Conservation (phyloP, 768 basidiomycete genomes). For the Trametes villosa region DNA sequence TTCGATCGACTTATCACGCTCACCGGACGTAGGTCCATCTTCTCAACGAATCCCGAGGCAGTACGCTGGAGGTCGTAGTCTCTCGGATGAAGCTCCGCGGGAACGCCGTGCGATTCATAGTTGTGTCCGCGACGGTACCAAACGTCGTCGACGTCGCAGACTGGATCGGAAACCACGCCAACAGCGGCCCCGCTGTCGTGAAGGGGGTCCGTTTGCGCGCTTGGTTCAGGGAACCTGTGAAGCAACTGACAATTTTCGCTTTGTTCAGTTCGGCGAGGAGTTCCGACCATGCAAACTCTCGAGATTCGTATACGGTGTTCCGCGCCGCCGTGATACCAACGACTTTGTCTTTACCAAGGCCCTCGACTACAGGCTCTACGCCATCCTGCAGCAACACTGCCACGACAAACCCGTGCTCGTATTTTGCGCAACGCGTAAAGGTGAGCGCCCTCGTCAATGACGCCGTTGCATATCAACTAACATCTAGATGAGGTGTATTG, state of each 20-base stretch:
- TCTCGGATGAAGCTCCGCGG: constrained; percentile 88
- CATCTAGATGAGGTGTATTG: constrained; percentile 41
- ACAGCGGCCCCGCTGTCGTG: constrained; percentile 55
- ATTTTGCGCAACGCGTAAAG: constrained; percentile 89
- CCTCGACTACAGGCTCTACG: constrained; percentile 76
- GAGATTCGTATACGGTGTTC: constrained; percentile 73
- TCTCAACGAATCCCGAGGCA: constrained; percentile 87
- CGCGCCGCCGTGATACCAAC: constrained; percentile 64
- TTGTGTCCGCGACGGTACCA: constrained; percentile 93
- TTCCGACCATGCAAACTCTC: constrained; percentile 85
- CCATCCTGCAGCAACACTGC: constrained; percentile 72
- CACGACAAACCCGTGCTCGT: constrained; percentile 84
- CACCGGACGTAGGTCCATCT: constrained; percentile 74
- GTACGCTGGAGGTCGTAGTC: constrained; percentile 92
- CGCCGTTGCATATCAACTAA: not conserved
- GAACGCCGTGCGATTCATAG: constrained; percentile 74
- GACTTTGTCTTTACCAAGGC: constrained; percentile 76
- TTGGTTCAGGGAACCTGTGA: not conserved
- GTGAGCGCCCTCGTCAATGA: constrained; percentile 38
- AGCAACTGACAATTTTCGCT: not conserved
- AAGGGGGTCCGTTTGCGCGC: constrained; percentile 58
- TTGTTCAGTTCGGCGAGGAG: constrained; percentile 86
- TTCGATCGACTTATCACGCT: not conserved
- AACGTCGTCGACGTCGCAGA: constrained; percentile 88
- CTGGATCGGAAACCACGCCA: constrained; percentile 71